Evolutionary conservation across 140 eudicot genomes (phyloP).

Genomic region (Erigeron philadelphicus): DNA sequence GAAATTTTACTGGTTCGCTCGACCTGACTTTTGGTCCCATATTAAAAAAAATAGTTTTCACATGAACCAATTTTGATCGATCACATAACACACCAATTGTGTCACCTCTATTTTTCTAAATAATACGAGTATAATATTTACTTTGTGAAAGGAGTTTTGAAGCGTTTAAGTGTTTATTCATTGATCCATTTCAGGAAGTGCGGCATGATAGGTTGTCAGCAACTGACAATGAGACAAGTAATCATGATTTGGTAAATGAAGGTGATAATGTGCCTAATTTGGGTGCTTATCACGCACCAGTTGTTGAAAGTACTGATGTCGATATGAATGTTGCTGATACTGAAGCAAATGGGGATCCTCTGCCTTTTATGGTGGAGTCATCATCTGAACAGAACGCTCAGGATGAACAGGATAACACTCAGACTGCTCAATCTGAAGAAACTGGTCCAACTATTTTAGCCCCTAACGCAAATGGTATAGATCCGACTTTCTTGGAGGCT

Average conservation of each 20-base stretch:
- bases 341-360: background rate
- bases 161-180: background rate
- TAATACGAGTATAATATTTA: too few relatives aligned
- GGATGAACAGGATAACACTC: conserved; percentile 36
- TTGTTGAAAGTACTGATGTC: conserved; percentile 4
- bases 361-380: background rate
- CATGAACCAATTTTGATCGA: background rate
- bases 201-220: background rate
- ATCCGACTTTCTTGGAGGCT: conserved; percentile 96
- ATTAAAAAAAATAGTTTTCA: too few relatives aligned
- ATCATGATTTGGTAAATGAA: background rate
- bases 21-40: too few relatives aligned
- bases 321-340: conserved; percentile 9
- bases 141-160: background rate
- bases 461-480: conserved; percentile 72
- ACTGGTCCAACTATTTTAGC: conserved; percentile 37
- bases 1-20: too few relatives aligned
- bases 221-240: background rate
- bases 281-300: background rate
- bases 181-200: background rate
- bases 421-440: conserved; percentile 52
- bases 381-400: conserved; percentile 7
- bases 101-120: background rate
- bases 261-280: background rate
- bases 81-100: background rate